Conservation (phyloP, 495 filamentous ascomycete species). For the Aspergillus carlsbadensis region DNA sequence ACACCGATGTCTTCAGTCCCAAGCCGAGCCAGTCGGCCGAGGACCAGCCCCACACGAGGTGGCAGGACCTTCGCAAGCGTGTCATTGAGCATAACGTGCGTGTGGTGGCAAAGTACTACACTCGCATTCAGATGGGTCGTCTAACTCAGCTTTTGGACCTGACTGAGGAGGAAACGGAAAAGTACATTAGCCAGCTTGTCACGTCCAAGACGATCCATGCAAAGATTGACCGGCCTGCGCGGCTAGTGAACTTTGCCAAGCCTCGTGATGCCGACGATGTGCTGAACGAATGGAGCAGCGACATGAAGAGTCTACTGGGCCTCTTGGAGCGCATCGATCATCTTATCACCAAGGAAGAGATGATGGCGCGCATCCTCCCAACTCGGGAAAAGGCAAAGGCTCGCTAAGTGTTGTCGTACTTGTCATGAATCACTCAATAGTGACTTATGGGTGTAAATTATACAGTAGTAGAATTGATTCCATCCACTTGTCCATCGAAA, state of each 20-base stretch:
- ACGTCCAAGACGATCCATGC: constrained; percentile 96
- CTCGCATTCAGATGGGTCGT: constrained; percentile 86
- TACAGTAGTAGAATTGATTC: constrained; percentile 31
- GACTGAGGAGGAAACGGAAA: constrained; percentile 92
- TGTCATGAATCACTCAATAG: neutral
- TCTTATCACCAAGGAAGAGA: constrained; percentile 99
- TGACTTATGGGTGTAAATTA: constrained; percentile 33
- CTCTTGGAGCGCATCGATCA: constrained; percentile 94
- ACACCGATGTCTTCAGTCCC: constrained; percentile 78
- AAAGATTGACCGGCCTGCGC: constrained; percentile 92
- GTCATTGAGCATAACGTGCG: constrained; percentile 99
- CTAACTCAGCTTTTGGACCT: constrained; percentile 88
- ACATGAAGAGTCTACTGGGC: constrained; percentile 96
- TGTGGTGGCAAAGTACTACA: constrained; percentile 98
- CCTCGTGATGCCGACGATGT: constrained; percentile 94
- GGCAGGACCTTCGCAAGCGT: constrained; percentile 92
- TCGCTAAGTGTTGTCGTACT: constrained; percentile 24
- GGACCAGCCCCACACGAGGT: constrained; percentile 75
- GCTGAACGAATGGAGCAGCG: constrained; percentile 96
- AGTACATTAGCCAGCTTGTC: constrained; percentile 93
- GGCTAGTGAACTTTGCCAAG: constrained; percentile 90
- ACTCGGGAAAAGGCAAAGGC: constrained; percentile 56
- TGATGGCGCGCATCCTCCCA: constrained; percentile 96
- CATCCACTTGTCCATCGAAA: neutral
- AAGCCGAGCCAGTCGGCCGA: constrained; percentile 61